phyloP scores from a whole-genome alignment of 2,329 filamentous ascomycete genomes.

The Trematosphaeria pertusa region DNA sequence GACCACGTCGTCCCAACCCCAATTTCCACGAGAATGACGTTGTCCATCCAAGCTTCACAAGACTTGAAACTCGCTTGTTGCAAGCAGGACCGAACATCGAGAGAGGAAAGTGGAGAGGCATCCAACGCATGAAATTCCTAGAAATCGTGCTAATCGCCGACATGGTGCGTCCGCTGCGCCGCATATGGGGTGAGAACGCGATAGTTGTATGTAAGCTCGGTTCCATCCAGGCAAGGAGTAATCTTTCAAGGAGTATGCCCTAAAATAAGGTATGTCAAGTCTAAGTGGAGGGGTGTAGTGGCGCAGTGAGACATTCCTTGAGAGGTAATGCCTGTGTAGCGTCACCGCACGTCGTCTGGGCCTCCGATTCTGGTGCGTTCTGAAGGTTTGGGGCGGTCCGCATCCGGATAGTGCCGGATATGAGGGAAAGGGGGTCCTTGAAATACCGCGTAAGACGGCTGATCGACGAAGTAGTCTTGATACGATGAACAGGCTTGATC shows the following conservation, averaged over 20 bases:
- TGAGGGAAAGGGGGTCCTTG: conserved; percentile 17
- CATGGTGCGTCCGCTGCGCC: not conserved
- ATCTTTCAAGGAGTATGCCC: not conserved
- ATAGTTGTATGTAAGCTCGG: not conserved
- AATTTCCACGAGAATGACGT: not conserved
- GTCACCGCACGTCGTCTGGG: not conserved
- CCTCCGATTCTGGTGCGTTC: conserved; percentile 17
- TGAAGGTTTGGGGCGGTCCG: conserved; percentile 37
- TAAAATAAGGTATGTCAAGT: not conserved
- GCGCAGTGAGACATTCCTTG: conserved; percentile 11
- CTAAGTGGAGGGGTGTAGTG: conserved; percentile 1
- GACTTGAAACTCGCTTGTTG: too few species aligned
- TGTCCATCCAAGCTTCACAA: too few species aligned
- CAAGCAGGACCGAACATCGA: too few species aligned
- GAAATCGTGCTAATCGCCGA: not conserved
- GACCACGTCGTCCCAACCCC: not conserved
- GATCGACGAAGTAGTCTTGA: conserved; percentile 35
- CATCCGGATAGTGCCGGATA: conserved; percentile 22
- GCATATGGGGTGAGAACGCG: not conserved
- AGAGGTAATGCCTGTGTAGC: conserved; percentile 13
- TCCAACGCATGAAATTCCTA: too few species aligned
- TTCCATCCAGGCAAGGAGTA: not conserved
- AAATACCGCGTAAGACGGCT: conserved; percentile 29
- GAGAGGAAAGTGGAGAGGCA: too few species aligned
- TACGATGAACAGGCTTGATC: conserved; percentile 25